A percentile compares a stretch with the other conserved stretches of the same genome.
Evolutionary conservation across 306 rosid species (phyloP).

Genomic region (Hippophae rhamnoides): DNA sequence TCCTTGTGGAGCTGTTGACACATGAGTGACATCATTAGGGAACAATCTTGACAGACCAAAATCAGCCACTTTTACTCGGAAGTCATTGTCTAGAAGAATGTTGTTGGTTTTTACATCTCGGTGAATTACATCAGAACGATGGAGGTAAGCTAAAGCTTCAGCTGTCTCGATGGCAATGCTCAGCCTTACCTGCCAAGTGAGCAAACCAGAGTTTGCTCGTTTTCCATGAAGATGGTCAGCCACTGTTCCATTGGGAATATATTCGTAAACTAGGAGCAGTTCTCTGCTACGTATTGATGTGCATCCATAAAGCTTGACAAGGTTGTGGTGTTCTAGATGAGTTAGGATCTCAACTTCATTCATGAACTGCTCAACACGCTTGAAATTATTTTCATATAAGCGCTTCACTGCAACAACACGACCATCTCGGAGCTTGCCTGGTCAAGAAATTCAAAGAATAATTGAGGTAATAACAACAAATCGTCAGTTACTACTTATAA

Average conservation of each 20-base stretch:
- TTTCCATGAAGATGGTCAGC: conserved; percentile 75
- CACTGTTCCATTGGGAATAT: conserved; percentile 81
- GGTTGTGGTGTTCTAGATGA: conserved; percentile 44
- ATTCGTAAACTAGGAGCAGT: conserved; percentile 84
- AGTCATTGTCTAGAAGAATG: conserved; percentile 55
- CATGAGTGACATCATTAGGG: conserved; percentile 69
- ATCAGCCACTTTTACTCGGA: conserved; percentile 79
- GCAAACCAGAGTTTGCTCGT: conserved; percentile 24
- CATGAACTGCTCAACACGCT: conserved; percentile 72
- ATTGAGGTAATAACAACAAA: neutral
- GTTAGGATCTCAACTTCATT: conserved; percentile 74
- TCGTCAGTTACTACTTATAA: neutral
- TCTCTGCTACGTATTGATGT: conserved; percentile 74
- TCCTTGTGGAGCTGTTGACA: conserved; percentile 95
- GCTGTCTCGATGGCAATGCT: conserved; percentile 87
- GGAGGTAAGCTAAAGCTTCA: conserved; percentile 73
- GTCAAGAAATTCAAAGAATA: conserved; percentile 11
- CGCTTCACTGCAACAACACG: conserved; percentile 92
- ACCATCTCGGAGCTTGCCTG: conserved; percentile 76
- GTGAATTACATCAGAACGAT: conserved; percentile 49
- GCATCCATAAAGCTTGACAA: conserved; percentile 74
- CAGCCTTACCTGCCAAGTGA: conserved; percentile 59
- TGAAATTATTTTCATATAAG: conserved; percentile 55
- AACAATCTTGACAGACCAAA: conserved; percentile 77
- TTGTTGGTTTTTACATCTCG: conserved; percentile 90